Base-by-base conservation (phyloP, 345 rosid species). In the Citrus medica region DNA sequence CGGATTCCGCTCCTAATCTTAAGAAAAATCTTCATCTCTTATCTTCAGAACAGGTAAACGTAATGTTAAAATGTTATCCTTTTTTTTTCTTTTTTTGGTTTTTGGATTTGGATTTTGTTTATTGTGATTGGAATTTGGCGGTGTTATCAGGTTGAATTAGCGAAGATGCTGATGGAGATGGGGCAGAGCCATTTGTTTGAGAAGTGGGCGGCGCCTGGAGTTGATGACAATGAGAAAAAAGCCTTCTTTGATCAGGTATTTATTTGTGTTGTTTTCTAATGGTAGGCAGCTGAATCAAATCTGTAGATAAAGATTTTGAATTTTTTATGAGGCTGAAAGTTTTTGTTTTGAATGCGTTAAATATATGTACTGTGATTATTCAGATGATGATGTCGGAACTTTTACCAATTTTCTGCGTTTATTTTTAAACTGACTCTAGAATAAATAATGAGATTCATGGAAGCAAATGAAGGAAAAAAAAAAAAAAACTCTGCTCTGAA, bases 121-220 rank as follows among this genome's bases (percentile, higher is more conserved):
- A 27, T 73, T 55, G 13, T 32, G 69, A 13, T 40, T 77, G 21
- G 10, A 6, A 28, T 21, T n/a, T 55, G 60, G 71, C 56, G 40
- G 42, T 67, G 40, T 79, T 78, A 73, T 46, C 85, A 95, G 99
- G 76, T 91, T 77, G 91, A 88, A 80, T 79, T 95, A 88, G 97
- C 97, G 13, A 89, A 89, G 88, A 82, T 88, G 83, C 65, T 95
- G 76, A 64, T 89, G 62, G 92, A 90, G 79, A 85, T 85, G 85
- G 93, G 89, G 37, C 99, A 95, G 93, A 79, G 61, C 78, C 95
- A 90, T 82, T 78, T 93, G 81, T 93, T 95, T 78, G 75, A 79
- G 79, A 87, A 91, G 65, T 95, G 99, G 99, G 76, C 95, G 17
- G 91, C 82, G 63, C 92, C 90, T 9, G 97, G 99, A 22, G 87